Evolutionary conservation across 2,329 filamentous ascomycete species (phyloP).

Genomic region (Xylogone sp.): DNA sequence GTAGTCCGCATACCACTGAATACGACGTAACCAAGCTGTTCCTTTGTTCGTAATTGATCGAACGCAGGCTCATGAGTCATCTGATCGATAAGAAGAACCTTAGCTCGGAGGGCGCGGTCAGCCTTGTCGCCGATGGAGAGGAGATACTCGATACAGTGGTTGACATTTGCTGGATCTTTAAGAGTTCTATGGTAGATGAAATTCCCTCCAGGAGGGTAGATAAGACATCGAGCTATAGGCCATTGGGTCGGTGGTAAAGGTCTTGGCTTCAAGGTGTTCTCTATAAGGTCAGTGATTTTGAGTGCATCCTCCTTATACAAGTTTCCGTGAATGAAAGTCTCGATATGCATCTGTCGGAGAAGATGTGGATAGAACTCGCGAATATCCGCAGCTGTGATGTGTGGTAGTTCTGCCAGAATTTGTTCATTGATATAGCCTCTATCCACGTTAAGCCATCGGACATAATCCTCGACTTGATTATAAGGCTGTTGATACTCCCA

Average conservation of each 20-base stretch:
- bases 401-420: conserved; percentile 69
- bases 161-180: conserved; percentile 84
- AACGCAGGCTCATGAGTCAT: conserved; percentile 92
- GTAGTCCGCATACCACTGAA: conserved; percentile 74
- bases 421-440: conserved; percentile 77
- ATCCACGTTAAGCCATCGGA: conserved; percentile 74
- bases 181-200: conserved; percentile 77
- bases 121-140: conserved; percentile 66
- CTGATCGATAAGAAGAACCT: conserved; percentile 78
- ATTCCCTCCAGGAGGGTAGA: conserved; percentile 77
- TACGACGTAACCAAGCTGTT: conserved; percentile 95
- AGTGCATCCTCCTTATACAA: conserved; percentile 91
- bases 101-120: conserved; percentile 69
- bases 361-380: conserved; percentile 75
- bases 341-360: conserved; percentile 79
- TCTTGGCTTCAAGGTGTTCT: conserved; percentile 71
- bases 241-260: conserved; percentile 73
- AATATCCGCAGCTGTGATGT: conserved; percentile 71
- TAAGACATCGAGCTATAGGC: conserved; percentile 71
- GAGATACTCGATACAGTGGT: conserved; percentile 79
- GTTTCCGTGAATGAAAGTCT: conserved; percentile 87
- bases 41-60: conserved; percentile 91
- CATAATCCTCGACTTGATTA: conserved; percentile 80
- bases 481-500: conserved; percentile 87
- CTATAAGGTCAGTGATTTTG: conserved; percentile 77